These are phyloP conservation scores for Letharia lupina DNA, from an alignment of 495 filamentous ascomycete genomes.

Conservation along the genomic window DNA sequence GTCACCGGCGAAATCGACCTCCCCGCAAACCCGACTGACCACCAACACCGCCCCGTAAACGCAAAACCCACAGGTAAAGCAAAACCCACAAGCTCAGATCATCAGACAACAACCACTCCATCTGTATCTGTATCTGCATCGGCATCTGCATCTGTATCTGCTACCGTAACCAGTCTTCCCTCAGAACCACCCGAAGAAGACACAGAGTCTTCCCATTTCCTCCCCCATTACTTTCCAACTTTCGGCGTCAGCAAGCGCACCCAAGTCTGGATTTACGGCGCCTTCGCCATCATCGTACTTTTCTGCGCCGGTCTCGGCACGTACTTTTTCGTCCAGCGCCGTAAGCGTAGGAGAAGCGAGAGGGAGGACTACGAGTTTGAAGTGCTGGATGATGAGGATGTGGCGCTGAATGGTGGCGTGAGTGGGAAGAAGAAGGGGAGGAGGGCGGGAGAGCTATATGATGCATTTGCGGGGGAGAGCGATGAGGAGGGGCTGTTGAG, in stretches of 20 bases:
- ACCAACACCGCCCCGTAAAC: slow-evolving; percentile 69
- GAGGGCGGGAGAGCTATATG: slow-evolving; percentile 87
- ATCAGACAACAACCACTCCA: slow-evolving; percentile 26
- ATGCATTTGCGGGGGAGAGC: slow-evolving; percentile 82
- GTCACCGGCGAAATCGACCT: slow-evolving; percentile 39
- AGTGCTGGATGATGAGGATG: slow-evolving; percentile 77
- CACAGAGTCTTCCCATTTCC: slow-evolving; percentile 45
- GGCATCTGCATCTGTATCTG: slow-evolving; percentile 32
- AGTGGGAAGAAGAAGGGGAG: slow-evolving; percentile 37
- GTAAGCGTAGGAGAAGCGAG: slow-evolving; percentile 65
- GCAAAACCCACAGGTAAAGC: slow-evolving; percentile 40
- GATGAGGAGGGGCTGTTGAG: slow-evolving; percentile 25
- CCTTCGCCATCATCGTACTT: slow-evolving; percentile 69
- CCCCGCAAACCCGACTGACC: slow-evolving; percentile 53
- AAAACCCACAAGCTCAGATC: slow-evolving; percentile 23
- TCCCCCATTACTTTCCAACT: slow-evolving; percentile 89
- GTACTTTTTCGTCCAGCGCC: slow-evolving; percentile 71
- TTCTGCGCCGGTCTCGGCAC: slow-evolving; percentile 74
- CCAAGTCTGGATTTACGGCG: slow-evolving; percentile 90
- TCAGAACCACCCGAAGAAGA: slow-evolving; percentile 17
- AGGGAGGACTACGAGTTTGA: slow-evolving; percentile 93
- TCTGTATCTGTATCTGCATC: slow-evolving; percentile 32
- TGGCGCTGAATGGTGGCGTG: slow-evolving; percentile 43
- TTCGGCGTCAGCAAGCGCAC: slow-evolving; percentile 86
- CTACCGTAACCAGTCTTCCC: slow-evolving; percentile 39